Evolutionary conservation across 805 yeast genomes (phyloP).

Genomic region (Scheffersomyces stipitis): DNA sequence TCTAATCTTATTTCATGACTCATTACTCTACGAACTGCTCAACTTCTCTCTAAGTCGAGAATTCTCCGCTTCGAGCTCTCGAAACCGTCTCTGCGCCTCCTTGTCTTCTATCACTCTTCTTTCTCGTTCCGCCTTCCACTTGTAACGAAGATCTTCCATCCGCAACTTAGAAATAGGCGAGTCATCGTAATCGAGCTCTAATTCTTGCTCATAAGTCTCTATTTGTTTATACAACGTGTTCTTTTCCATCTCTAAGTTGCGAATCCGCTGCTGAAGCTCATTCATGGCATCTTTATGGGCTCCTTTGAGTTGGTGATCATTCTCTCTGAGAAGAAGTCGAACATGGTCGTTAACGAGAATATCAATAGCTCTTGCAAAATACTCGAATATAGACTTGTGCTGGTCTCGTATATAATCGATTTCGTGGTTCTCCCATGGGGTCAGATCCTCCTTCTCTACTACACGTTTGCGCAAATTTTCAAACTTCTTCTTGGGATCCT

Average conservation of each 20-base stretch:
- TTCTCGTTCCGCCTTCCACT: constrained; percentile 74
- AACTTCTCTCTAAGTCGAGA: constrained; percentile 28
- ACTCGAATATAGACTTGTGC: constrained; percentile 50
- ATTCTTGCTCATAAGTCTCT: constrained; percentile 4
- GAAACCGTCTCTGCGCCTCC: constrained; percentile 52
- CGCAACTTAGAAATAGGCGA: constrained; percentile 47
- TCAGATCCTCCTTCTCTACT: constrained; percentile 11
- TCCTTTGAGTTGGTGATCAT: constrained; percentile 18
- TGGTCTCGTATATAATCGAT: constrained; percentile 26
- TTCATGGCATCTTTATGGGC: constrained; percentile 19
- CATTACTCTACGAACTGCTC: too few species aligned
- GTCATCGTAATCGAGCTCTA: not conserved
- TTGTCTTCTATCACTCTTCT: constrained; percentile 60
- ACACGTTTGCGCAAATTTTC: constrained; percentile 34
- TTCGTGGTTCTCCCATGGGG: constrained; percentile 17
- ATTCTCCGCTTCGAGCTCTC: constrained; percentile 58
- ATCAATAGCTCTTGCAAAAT: constrained; percentile 59
- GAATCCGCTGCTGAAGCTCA: constrained; percentile 22
- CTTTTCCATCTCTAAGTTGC: constrained; percentile 23
- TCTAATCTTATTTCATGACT: too few species aligned
- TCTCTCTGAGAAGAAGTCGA: constrained; percentile 35
- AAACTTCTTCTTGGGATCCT: constrained; percentile 57
- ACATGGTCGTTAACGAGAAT: constrained; percentile 60
- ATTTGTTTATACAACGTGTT: constrained; percentile 18
- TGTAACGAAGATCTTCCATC: constrained; percentile 58